phyloP scores from a whole-genome alignment of 495 filamentous ascomycete genomes.

The Clohesyomyces aquaticus region DNA sequence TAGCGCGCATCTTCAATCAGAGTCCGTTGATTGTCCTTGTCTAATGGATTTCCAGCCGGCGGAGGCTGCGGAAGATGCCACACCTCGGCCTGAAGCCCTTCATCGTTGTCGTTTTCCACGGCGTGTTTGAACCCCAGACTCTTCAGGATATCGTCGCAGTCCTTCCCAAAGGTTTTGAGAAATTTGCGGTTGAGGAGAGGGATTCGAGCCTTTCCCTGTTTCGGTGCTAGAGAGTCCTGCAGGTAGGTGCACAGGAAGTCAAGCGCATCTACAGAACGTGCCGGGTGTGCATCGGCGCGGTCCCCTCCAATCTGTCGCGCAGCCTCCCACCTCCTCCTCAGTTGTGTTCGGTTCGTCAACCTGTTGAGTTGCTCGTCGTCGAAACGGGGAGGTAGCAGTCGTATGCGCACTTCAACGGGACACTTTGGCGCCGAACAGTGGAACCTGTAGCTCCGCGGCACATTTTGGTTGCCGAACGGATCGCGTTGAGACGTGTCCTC shows the following conservation, averaged over 20 bases:
- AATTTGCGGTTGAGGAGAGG: constrained; percentile 73
- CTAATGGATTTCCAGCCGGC: constrained; percentile 48
- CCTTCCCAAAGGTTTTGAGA: constrained; percentile 65
- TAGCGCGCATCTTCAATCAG: constrained; percentile 60
- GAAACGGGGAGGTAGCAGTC: constrained; percentile 59
- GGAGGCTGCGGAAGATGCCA: constrained; percentile 53
- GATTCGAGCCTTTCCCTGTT: constrained; percentile 57
- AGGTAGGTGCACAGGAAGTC: constrained; percentile 65
- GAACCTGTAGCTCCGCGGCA: constrained; percentile 50
- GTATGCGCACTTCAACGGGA: constrained; percentile 58
- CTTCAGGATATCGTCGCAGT: constrained; percentile 65
- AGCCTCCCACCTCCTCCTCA: constrained; percentile 57
- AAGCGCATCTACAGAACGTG: constrained; percentile 56
- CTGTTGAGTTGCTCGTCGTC: constrained; percentile 53
- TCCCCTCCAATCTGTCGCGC: constrained; percentile 61
- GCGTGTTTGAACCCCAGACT: constrained; percentile 62
- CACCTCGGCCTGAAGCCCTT: constrained; percentile 15
- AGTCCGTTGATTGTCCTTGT: constrained; percentile 51
- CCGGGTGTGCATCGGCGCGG: constrained; percentile 57
- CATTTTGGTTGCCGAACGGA: constrained; percentile 3
- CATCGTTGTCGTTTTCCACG: constrained; percentile 27
- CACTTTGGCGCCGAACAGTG: constrained; percentile 65
- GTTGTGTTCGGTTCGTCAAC: constrained; percentile 59
- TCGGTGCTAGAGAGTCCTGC: constrained; percentile 59
- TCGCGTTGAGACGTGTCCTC: neutral